A percentile compares a stretch with the other conserved stretches of the same genome.
These are phyloP conservation scores for Beauveria australis DNA, from an alignment of 2,329 filamentous ascomycete species.

Conservation along the genomic window DNA sequence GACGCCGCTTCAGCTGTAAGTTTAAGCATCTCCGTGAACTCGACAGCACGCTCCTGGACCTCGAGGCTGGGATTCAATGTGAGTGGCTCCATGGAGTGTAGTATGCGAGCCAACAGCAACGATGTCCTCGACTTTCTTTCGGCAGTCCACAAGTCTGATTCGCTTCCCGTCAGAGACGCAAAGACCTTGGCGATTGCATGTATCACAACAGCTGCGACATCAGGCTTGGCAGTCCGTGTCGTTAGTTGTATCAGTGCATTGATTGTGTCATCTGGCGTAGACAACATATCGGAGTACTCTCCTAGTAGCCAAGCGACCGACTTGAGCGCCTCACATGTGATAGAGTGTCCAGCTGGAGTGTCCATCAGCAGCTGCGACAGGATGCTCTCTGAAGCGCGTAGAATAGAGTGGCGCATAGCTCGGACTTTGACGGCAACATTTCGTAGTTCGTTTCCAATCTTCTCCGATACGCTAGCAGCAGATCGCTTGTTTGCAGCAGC, in stretches of 20 bases:
- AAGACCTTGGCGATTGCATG: constrained; percentile 86
- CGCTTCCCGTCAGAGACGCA: constrained; percentile 58
- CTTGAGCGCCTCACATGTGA: constrained; percentile 59
- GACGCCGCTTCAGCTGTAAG: constrained; percentile 75
- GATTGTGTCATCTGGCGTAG: constrained; percentile 62
- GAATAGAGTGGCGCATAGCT: constrained; percentile 70
- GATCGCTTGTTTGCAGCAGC: constrained; percentile 19
- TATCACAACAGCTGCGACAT: constrained; percentile 68
- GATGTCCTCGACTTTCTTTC: constrained; percentile 67
- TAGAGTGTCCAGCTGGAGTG: constrained; percentile 45
- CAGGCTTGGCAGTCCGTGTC: constrained; percentile 48
- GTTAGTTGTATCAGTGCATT: constrained; percentile 63
- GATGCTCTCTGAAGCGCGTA: constrained; percentile 74
- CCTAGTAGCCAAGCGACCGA: constrained; percentile 80
- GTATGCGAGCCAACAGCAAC: constrained; percentile 71
- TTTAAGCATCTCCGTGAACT: constrained; percentile 83
- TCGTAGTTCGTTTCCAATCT: constrained; percentile 76
- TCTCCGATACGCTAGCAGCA: constrained; percentile 44
- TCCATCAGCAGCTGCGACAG: constrained; percentile 49
- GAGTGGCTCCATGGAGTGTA: constrained; percentile 73
- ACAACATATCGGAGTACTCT: constrained; percentile 71
- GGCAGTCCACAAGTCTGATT: constrained; percentile 59
- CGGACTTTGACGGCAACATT: constrained; percentile 89
- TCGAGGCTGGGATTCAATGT: constrained; percentile 79
- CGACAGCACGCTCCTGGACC: constrained; percentile 89